Percentiles rank a stretch among this genome's conserved stretches.
phyloP scores from a whole-genome alignment of 164 flowering plant genomes.

The Houttuynia cordata region DNA sequence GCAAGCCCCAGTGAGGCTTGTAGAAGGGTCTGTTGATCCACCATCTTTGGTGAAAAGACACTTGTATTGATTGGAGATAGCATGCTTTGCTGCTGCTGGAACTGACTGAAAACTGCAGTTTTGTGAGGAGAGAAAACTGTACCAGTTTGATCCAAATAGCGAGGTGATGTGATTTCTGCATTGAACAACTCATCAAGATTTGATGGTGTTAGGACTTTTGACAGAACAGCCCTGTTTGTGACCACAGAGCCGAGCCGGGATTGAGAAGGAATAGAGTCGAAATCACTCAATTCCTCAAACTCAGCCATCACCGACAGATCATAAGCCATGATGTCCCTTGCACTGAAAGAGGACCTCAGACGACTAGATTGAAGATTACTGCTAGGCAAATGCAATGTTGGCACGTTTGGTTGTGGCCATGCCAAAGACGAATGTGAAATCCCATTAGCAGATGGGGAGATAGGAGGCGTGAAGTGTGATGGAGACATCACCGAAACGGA shows the following conservation, averaged over 20 bases:
- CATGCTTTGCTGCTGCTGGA: conserved; percentile 69
- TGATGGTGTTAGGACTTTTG: conserved; percentile 51
- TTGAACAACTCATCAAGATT: conserved; percentile 78
- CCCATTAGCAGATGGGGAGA: conserved; percentile 69
- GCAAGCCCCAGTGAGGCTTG: conserved; percentile 55
- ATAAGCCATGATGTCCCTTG: conserved; percentile 58
- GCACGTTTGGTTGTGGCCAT: conserved; percentile 78
- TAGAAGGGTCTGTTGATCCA: conserved; percentile 45
- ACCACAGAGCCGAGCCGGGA: conserved; percentile 26
- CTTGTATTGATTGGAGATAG: conserved; percentile 67
- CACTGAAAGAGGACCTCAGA: conserved; percentile 68
- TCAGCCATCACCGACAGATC: conserved; percentile 43
- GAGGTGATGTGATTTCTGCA: conserved; percentile 41
- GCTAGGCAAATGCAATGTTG: conserved; percentile 78
- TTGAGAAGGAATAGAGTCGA: conserved; percentile 35
- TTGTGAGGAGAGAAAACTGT: conserved; percentile 68
- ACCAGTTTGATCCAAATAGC: conserved; percentile 39
- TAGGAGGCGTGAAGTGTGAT: conserved; percentile 68
- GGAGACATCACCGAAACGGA: conserved; percentile 57
- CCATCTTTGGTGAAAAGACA: conserved; percentile 47
- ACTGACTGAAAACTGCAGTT: conserved; percentile 57
- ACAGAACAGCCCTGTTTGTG: conserved; percentile 38
- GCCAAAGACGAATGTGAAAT: conserved; percentile 45
- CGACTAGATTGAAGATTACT: conserved; percentile 85
- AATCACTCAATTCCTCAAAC: conserved; percentile 43